These are phyloP conservation scores for Lithospermum erythrorhizon DNA, from an alignment of 257 asterid genomes.

Conservation along the genomic window DNA sequence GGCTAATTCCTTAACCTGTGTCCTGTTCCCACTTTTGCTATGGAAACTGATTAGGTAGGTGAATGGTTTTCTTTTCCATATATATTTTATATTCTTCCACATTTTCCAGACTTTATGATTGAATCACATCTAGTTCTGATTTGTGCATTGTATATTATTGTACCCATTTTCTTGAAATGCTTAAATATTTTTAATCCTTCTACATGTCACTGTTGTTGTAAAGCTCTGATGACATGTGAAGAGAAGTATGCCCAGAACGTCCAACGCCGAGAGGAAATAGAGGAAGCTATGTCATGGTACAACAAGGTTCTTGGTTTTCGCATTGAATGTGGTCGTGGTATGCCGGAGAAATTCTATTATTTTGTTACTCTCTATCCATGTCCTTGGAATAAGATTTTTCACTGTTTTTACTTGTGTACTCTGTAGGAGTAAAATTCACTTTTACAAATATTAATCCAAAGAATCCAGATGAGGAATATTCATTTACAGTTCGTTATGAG, in stretches of 20 bases:
- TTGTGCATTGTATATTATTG: background rate
- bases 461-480: conserved; percentile 56
- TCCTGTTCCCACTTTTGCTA: background rate
- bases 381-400: background rate
- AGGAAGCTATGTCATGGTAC: conserved; percentile 88
- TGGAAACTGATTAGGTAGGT: background rate
- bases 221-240: conserved; percentile 44
- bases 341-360: conserved; percentile 1
- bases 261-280: conserved; percentile 48
- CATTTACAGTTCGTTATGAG: conserved; percentile 60
- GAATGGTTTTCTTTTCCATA: too few relatives aligned
- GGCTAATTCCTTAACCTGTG: background rate
- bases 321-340: conserved; percentile 81
- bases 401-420: background rate
- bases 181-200: conserved; percentile 10
- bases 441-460: conserved; percentile 51
- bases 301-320: conserved; percentile 77
- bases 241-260: conserved; percentile 37
- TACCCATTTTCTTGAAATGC: background rate
- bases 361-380: background rate
- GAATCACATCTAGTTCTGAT: background rate
- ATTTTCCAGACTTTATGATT: background rate
- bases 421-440: conserved; percentile 76
- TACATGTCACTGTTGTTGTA: conserved; percentile 12
- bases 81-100: too few relatives aligned